phyloP scores from a whole-genome alignment of 2,329 filamentous ascomycete genomes.

The Aspergillus pseudoviridinutans region DNA sequence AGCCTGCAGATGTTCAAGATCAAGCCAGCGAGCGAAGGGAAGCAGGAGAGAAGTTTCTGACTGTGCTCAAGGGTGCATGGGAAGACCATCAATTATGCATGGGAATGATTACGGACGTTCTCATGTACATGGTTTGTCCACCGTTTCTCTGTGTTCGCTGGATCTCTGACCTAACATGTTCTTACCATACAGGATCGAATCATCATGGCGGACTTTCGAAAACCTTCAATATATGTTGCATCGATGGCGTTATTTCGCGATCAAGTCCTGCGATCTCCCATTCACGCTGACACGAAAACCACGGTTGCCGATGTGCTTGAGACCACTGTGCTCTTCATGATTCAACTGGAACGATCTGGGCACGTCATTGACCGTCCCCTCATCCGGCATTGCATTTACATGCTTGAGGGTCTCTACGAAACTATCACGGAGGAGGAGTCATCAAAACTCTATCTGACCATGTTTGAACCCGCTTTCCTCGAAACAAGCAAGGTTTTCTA shows the following conservation, averaged over 20 bases:
- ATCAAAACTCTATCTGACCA: constrained; percentile 76
- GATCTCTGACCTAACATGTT: constrained; percentile 1
- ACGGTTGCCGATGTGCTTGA: constrained; percentile 72
- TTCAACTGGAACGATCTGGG: constrained; percentile 86
- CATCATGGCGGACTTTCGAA: constrained; percentile 67
- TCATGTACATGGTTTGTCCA: constrained; percentile 79
- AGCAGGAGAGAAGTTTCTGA: constrained; percentile 78
- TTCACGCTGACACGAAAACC: constrained; percentile 38
- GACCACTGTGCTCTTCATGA: constrained; percentile 80
- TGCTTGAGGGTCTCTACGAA: constrained; percentile 87
- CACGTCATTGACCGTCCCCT: constrained; percentile 81
- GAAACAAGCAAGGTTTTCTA: constrained; percentile 71
- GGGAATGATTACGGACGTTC: constrained; percentile 93
- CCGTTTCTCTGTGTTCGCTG: background rate
- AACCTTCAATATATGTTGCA: constrained; percentile 75
- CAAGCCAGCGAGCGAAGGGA: constrained; percentile 72
- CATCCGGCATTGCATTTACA: constrained; percentile 77
- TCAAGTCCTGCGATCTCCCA: constrained; percentile 66
- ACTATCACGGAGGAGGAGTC: constrained; percentile 71
- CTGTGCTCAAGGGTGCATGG: constrained; percentile 73
- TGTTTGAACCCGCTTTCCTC: constrained; percentile 78
- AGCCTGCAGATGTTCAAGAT: constrained; percentile 46
- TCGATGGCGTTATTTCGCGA: constrained; percentile 88
- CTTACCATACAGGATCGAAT: constrained; percentile 64
- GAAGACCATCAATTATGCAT: constrained; percentile 86